Evolutionary conservation across 768 basidiomycete genomes (phyloP).

Genomic region (Collybiopsis confluens): DNA sequence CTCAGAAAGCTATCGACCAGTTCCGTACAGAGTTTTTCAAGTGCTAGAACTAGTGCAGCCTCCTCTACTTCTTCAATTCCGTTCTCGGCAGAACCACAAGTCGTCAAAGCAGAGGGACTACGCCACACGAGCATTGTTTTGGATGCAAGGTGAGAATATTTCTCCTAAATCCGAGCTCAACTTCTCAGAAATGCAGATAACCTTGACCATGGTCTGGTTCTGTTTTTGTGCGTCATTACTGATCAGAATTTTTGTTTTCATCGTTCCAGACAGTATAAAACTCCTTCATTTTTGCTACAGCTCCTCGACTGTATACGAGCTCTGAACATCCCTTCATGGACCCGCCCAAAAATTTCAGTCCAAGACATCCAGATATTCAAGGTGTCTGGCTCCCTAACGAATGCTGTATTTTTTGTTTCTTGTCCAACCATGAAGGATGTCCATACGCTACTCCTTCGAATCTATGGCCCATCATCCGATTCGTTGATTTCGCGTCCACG

Average conservation of each 20-base stretch:
- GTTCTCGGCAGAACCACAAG: slow-evolving; percentile 32
- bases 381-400: slow-evolving; percentile 90
- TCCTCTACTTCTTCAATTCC: slow-evolving; percentile 31
- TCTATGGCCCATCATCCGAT: slow-evolving; percentile 87
- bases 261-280: slow-evolving; percentile 58
- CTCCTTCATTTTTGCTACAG: slow-evolving; percentile 46
- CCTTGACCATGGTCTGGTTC: slow-evolving; percentile 33
- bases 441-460: slow-evolving; percentile 77
- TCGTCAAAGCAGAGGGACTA: slow-evolving; percentile 54
- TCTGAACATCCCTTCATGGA: slow-evolving; percentile 61
- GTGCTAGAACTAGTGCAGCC: slow-evolving; percentile 24
- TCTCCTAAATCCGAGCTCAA: slow-evolving; percentile 24
- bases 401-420: slow-evolving; percentile 95
- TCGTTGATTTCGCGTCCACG: slow-evolving; percentile 80
- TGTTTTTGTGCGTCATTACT: slow-evolving; percentile 17
- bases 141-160: slow-evolving; percentile 64
- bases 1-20: slow-evolving; percentile 26
- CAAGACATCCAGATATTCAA: slow-evolving; percentile 61
- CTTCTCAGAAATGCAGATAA: slow-evolving; percentile 28
- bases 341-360: slow-evolving; percentile 37
- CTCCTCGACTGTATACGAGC: slow-evolving; percentile 52
- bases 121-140: slow-evolving; percentile 51
- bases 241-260: slow-evolving; percentile 15
- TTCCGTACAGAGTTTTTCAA: slow-evolving; percentile 30
- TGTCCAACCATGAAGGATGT: slow-evolving; percentile 46